These are phyloP conservation scores for Dioszegia hungarica DNA, from an alignment of 768 basidiomycete species.

Conservation along the genomic window DNA sequence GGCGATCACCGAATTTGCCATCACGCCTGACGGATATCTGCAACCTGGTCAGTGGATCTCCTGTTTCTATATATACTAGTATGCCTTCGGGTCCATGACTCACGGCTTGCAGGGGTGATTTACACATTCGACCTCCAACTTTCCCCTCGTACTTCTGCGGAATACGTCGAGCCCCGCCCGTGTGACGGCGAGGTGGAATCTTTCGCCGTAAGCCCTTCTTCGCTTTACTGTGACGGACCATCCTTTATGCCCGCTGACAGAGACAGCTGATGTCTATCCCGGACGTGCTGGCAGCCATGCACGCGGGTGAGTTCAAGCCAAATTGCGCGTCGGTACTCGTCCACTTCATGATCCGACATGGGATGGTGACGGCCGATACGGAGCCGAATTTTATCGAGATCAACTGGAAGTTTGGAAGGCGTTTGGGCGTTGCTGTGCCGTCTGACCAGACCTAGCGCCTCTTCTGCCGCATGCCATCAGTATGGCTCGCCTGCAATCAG, in stretches of 20 bases:
- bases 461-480: too few relatives aligned
- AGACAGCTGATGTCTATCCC: slow-evolving; percentile 64
- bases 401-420: slow-evolving; percentile 25
- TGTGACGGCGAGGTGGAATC: slow-evolving; percentile 90
- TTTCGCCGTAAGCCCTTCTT: slow-evolving; percentile 65
- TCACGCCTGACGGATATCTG: slow-evolving; percentile 67
- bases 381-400: slow-evolving; percentile 80
- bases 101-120: slow-evolving; percentile 24
- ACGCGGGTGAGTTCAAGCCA: slow-evolving; percentile 74
- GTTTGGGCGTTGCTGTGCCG: slow-evolving; percentile 34
- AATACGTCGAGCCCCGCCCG: slow-evolving; percentile 63
- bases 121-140: slow-evolving; percentile 78
- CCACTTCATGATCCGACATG: slow-evolving; percentile 83
- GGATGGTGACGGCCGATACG: slow-evolving; percentile 77
- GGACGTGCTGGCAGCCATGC: slow-evolving; percentile 62
- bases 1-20: slow-evolving; percentile 74
- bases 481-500: too few relatives aligned
- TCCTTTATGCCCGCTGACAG: slow-evolving; percentile 1
- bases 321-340: slow-evolving; percentile 85
- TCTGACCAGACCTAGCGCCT: too few relatives aligned
- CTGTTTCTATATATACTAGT: not conserved
- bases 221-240: too few relatives aligned
- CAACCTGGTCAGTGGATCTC: slow-evolving; percentile 53
- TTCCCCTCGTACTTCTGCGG: slow-evolving; percentile 51
- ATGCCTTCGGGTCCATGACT: not conserved